Evolutionary conservation across 2,329 filamentous ascomycete species (phyloP).

Genomic region (Coleophoma crateriformis): DNA sequence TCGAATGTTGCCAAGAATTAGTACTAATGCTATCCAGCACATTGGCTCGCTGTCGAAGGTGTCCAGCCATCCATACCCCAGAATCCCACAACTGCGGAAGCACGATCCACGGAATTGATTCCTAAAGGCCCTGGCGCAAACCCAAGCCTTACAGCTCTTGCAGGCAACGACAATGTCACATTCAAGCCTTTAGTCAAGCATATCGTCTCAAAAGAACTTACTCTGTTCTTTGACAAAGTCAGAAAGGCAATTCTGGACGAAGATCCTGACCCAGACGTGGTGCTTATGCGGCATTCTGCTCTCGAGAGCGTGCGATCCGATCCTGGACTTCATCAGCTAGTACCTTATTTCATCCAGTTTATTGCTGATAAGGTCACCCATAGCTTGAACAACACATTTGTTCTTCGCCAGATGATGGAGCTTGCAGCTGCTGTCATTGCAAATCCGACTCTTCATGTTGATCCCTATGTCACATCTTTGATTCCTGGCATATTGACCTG

Average conservation of each 20-base stretch:
- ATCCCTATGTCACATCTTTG: constrained; percentile 58
- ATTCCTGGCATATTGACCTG: constrained; percentile 89
- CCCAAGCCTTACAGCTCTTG: constrained; percentile 74
- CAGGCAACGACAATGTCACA: constrained; percentile 75
- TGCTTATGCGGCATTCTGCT: constrained; percentile 72
- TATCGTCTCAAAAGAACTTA: constrained; percentile 90
- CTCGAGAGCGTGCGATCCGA: constrained; percentile 82
- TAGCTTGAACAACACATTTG: constrained; percentile 82
- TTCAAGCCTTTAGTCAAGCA: constrained; percentile 94
- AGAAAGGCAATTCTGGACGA: constrained; percentile 85
- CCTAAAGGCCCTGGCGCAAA: constrained; percentile 89
- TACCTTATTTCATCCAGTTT: constrained; percentile 95
- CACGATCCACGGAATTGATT: constrained; percentile 76
- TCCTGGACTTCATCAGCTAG: constrained; percentile 87
- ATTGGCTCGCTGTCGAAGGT: constrained; percentile 97
- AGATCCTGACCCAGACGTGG: constrained; percentile 70
- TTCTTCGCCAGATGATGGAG: constrained; percentile 87
- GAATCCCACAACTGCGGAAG: constrained; percentile 84
- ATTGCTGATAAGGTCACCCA: constrained; percentile 95
- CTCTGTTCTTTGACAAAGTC: constrained; percentile 95
- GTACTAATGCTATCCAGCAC: constrained; percentile 50
- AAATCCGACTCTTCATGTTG: constrained; percentile 72
- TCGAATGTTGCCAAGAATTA: not conserved
- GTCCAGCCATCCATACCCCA: constrained; percentile 95
- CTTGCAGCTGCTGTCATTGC: constrained; percentile 78